Percentiles rank a stretch among this genome's conserved stretches.
These are phyloP conservation scores for Aspergillus homomorphus DNA, from an alignment of 495 filamentous ascomycete genomes.

Conservation along the genomic window DNA sequence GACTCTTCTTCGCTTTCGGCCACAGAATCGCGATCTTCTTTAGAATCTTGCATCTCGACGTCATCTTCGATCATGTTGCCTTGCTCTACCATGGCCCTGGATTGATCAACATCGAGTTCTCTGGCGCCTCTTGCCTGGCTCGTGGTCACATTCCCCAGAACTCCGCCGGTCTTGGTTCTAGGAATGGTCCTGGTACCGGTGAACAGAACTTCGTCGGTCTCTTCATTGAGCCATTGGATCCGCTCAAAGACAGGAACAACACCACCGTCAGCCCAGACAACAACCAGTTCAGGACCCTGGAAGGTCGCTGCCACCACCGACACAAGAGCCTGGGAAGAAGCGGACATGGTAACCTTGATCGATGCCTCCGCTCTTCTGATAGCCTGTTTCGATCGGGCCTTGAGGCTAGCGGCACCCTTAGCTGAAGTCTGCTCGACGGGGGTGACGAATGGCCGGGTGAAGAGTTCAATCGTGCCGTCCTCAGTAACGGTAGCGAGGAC, in stretches of 20 bases:
- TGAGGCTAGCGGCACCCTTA: slow-evolving; percentile 33
- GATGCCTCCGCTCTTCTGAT: slow-evolving; percentile 49
- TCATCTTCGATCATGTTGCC: slow-evolving; percentile 42
- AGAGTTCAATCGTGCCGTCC: slow-evolving; percentile 55
- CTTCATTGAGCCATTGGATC: slow-evolving; percentile 48
- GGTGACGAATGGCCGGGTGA: slow-evolving; percentile 52
- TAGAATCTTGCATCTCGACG: slow-evolving; percentile 50
- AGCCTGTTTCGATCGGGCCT: slow-evolving; percentile 48
- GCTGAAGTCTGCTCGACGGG: slow-evolving; percentile 21
- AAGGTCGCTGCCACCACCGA: slow-evolving; percentile 46
- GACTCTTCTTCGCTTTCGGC: slow-evolving; percentile 35
- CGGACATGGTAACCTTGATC: slow-evolving; percentile 49
- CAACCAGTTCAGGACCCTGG: slow-evolving; percentile 45
- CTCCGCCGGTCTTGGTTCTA: slow-evolving; percentile 43
- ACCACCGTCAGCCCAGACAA: slow-evolving; percentile 56
- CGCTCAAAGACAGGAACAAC: slow-evolving; percentile 55
- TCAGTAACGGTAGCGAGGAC: slow-evolving; percentile 50
- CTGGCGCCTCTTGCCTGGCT: slow-evolving; percentile 59
- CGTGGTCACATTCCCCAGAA: slow-evolving; percentile 44
- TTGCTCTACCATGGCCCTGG: slow-evolving; percentile 60
- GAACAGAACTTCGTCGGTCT: slow-evolving; percentile 45
- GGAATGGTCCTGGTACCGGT: slow-evolving; percentile 44
- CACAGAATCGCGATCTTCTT: slow-evolving; percentile 34
- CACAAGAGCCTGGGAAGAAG: slow-evolving; percentile 39
- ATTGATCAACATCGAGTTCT: slow-evolving; percentile 69